Evolutionary conservation across 306 rosid genomes (phyloP).

Genomic region (Parietaria judaica): DNA sequence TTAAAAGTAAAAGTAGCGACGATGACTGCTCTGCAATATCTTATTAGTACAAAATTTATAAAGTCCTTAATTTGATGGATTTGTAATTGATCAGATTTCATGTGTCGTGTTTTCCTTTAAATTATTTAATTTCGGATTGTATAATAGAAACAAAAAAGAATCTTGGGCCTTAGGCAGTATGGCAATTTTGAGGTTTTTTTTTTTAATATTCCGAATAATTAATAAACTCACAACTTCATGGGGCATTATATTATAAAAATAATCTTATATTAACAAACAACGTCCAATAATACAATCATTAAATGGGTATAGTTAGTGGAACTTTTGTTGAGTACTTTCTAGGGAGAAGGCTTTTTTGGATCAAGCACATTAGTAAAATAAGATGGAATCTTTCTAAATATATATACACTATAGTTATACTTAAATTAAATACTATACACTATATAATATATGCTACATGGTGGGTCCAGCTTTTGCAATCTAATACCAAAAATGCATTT

Average conservation of each 20-base stretch:
- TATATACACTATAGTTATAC: neutral
- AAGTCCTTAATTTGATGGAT: neutral
- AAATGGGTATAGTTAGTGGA: constrained; percentile 28
- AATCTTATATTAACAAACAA: neutral
- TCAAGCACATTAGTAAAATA: constrained; percentile 15
- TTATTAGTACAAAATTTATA: neutral
- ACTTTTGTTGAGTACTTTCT: constrained; percentile 16
- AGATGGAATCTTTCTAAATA: constrained; percentile 26
- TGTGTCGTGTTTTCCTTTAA: neutral
- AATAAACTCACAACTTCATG: constrained; percentile 1
- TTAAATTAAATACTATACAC: constrained; percentile 1
- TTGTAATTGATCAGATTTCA: neutral
- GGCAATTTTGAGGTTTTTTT: neutral
- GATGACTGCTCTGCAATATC: neutral
- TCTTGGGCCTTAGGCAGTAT: neutral
- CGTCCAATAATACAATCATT: constrained; percentile 23
- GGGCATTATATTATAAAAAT: neutral
- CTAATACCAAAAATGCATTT: constrained; percentile 36
- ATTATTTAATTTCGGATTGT: neutral
- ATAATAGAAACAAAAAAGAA: neutral
- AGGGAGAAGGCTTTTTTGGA: constrained; percentile 9
- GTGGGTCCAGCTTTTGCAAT: constrained; percentile 23
- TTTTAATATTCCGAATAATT: neutral
- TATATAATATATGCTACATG: constrained; percentile 3
- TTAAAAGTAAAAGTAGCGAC: too few species aligned